Evolutionary conservation across 208 protist genomes (phyloP).

Genomic region (Acanthamoeba royreba): DNA sequence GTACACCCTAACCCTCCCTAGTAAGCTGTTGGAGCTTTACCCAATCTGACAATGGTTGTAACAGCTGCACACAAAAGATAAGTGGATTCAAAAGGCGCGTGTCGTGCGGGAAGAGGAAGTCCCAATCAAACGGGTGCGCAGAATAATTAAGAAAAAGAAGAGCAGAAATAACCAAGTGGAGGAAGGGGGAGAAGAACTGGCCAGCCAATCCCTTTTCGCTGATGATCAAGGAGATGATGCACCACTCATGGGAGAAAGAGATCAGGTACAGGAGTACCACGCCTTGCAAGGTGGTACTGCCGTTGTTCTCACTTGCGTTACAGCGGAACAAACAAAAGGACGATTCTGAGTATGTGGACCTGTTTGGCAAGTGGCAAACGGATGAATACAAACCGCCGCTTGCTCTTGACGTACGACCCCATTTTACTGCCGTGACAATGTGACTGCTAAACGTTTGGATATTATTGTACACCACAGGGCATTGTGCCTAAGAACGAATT

Average conservation of each 20-base stretch:
- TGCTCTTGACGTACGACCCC: background rate
- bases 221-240: background rate
- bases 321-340: background rate
- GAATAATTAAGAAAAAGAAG: background rate
- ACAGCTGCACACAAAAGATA: constrained; percentile 1
- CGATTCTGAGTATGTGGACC: background rate
- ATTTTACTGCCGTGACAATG: too few relatives aligned
- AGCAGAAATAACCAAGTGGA: background rate
- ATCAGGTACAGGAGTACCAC: background rate
- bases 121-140: background rate
- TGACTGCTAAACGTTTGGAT: too few relatives aligned
- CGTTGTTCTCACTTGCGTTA: too few relatives aligned
- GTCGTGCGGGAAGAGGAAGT: background rate
- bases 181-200: background rate
- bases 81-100: constrained; percentile 13
- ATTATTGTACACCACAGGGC: background rate
- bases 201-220: background rate
- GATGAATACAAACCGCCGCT: background rate
- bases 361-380: constrained; percentile 3
- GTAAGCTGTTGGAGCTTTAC: too few relatives aligned
- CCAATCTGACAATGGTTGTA: too few relatives aligned
- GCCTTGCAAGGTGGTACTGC: too few relatives aligned
- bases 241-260: too few relatives aligned
- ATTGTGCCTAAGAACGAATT: background rate
- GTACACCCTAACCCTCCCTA: too few relatives aligned